Evolutionary conservation across 1,284 basidiomycete genomes (phyloP).

Genomic region (Polyporus tsugae): DNA sequence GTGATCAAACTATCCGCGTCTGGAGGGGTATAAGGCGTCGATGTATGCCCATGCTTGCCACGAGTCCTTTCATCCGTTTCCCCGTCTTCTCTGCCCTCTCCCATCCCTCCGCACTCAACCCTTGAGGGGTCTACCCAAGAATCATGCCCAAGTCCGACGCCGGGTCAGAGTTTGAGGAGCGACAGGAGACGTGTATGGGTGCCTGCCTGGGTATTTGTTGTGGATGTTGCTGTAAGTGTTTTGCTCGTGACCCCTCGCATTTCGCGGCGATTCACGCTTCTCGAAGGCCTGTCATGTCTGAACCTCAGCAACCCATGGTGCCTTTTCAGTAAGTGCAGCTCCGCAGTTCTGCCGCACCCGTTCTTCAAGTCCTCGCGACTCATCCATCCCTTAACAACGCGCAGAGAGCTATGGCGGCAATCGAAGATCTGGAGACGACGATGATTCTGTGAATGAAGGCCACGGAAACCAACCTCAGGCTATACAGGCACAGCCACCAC

Average conservation of each 20-base stretch:
- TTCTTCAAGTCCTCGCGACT: not conserved
- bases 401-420: slow-evolving; percentile 1
- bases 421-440: not conserved
- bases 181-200: slow-evolving; percentile 13
- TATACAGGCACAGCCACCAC: not conserved
- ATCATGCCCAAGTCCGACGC: slow-evolving; percentile 7
- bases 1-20: not conserved
- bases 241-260: too few species aligned
- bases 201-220: slow-evolving; percentile 19
- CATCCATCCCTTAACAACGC: not conserved
- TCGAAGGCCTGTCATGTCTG: slow-evolving; percentile 5
- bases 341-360: not conserved
- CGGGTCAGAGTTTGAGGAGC: slow-evolving; percentile 7
- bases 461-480: not conserved
- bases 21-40: not conserved
- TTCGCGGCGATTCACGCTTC: not conserved
- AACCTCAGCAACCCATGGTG: slow-evolving; percentile 16
- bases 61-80: not conserved
- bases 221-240: slow-evolving; percentile 15
- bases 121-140: not conserved
- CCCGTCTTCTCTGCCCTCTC: not conserved
- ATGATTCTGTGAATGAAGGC: not conserved
- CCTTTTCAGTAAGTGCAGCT: slow-evolving; percentile 5
- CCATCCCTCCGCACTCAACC: not conserved
- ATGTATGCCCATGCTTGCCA: not conserved